Conservation (phyloP, 139 green algal genomes). For the Limnomonas spitsbergensis region DNA sequence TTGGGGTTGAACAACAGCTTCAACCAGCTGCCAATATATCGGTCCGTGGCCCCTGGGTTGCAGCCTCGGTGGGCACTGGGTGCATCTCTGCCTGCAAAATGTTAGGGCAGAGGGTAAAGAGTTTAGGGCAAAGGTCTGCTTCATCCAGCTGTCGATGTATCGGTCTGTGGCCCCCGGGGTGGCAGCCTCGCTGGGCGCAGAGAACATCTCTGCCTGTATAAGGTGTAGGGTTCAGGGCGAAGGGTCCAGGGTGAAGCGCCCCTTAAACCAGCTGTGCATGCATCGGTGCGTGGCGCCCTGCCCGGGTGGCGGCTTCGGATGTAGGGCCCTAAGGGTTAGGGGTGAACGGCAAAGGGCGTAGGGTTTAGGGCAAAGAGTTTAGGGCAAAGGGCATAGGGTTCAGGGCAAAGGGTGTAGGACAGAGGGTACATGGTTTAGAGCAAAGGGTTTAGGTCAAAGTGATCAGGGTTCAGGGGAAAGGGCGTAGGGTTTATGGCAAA, state of each 20-base stretch:
- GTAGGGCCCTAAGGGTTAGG: too few species aligned
- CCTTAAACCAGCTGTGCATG: slow-evolving; percentile 78
- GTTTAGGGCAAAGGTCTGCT: too few species aligned
- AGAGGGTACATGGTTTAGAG: too few species aligned
- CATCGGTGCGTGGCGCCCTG: slow-evolving; percentile 74
- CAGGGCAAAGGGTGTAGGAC: too few species aligned
- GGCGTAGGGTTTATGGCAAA: too few species aligned
- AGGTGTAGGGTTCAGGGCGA: not conserved
- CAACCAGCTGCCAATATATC: slow-evolving; percentile 82
- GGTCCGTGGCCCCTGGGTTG: slow-evolving; percentile 75
- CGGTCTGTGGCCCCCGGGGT: slow-evolving; percentile 78
- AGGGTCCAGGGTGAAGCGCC: not conserved
- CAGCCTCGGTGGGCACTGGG: slow-evolving; percentile 50
- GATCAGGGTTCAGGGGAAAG: too few species aligned
- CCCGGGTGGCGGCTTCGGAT: slow-evolving; percentile 57
- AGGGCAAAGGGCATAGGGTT: too few species aligned
- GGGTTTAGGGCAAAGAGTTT: slow-evolving; percentile 41
- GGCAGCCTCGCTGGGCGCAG: slow-evolving; percentile 46
- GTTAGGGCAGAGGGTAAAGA: too few species aligned
- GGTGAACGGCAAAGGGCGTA: slow-evolving; percentile 76
- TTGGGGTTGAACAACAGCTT: not conserved
- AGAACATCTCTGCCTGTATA: slow-evolving; percentile 71
- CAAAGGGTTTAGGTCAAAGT: too few species aligned
- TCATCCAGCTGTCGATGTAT: slow-evolving; percentile 84
- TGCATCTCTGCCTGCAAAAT: slow-evolving; percentile 69